Evolutionary conservation across 2,329 filamentous ascomycete species (phyloP).

Genomic region (Aureobasidium sp.): DNA sequence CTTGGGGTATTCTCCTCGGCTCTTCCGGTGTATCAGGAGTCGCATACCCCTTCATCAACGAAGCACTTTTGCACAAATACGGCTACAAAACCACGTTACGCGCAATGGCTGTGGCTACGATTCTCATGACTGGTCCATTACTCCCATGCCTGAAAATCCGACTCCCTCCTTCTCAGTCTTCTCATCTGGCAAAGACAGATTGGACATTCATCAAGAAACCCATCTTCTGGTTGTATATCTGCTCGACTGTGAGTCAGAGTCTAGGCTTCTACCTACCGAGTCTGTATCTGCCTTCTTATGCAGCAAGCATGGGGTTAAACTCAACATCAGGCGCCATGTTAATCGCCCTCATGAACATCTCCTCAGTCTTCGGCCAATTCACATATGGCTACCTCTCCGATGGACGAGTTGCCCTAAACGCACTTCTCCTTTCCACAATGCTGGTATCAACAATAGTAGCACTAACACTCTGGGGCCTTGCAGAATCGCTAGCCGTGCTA

Average conservation of each 20-base stretch:
- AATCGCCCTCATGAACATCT: slow-evolving; percentile 24
- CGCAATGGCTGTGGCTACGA: slow-evolving; percentile 17
- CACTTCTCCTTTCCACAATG: slow-evolving; percentile 28
- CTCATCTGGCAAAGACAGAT: slow-evolving; percentile 16
- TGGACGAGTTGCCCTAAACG: slow-evolving; percentile 17
- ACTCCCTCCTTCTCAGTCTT: slow-evolving; percentile 20
- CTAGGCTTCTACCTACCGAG: slow-evolving; percentile 32
- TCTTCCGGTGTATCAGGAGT: slow-evolving; percentile 20
- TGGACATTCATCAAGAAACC: slow-evolving; percentile 24
- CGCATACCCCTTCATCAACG: slow-evolving; percentile 18
- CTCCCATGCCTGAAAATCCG: slow-evolving; percentile 27
- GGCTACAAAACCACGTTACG: slow-evolving; percentile 21
- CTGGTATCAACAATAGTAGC: slow-evolving; percentile 33
- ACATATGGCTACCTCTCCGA: slow-evolving; percentile 33
- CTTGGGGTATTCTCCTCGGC: slow-evolving; percentile 19
- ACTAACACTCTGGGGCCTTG: slow-evolving; percentile 41
- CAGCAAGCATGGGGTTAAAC: slow-evolving; percentile 1
- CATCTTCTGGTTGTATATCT: slow-evolving; percentile 26
- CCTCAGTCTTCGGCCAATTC: slow-evolving; percentile 28
- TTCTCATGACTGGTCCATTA: slow-evolving; percentile 25
- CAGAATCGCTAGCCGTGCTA: slow-evolving; percentile 28
- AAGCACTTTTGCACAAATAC: slow-evolving; percentile 17
- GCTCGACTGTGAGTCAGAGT: slow-evolving; percentile 29
- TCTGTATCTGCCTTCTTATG: slow-evolving; percentile 31
- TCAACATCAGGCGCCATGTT: too few relatives aligned